These are phyloP conservation scores for Angomonas deanei DNA, from an alignment of 208 protist species.

Conservation along the genomic window DNA sequence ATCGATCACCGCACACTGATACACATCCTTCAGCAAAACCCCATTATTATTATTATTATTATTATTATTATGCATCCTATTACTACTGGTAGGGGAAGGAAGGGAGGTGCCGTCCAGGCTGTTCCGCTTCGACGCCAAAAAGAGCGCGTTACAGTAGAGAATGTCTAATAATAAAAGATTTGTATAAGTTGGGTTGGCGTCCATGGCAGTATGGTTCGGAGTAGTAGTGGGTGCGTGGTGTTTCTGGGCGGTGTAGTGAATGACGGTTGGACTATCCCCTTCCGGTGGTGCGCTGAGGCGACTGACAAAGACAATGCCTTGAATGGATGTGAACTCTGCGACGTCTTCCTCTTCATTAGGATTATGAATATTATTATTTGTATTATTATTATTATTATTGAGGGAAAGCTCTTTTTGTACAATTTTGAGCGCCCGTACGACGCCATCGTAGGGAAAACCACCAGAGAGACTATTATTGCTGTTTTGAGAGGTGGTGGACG, in stretches of 20 bases:
- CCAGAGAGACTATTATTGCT: not conserved
- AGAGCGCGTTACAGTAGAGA: not conserved
- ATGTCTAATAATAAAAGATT: not conserved
- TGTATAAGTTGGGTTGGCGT: too few relatives aligned
- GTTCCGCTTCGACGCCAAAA: not conserved
- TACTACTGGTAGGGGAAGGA: not conserved
- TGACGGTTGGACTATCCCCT: not conserved
- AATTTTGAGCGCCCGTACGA: not conserved
- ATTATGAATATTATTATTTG: not conserved
- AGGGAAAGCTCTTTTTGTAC: not conserved
- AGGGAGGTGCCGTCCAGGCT: not conserved
- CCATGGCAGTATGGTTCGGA: too few relatives aligned
- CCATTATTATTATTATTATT: not conserved
- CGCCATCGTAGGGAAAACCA: not conserved
- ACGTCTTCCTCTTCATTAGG: not conserved
- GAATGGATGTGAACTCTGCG: conserved; percentile 17
- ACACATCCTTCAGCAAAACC: conserved; percentile 2
- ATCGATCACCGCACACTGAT: conserved; percentile 31
- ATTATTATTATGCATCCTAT: conserved; percentile 1
- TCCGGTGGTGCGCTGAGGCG: conserved; percentile 15
- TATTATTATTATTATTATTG: not conserved
- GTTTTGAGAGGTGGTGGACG: too few relatives aligned
- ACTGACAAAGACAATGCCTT: conserved; percentile 44
- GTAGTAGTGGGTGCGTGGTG: too few relatives aligned
- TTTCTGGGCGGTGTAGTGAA: too few relatives aligned